These are phyloP conservation scores for Tinospora cordifolia DNA, from an alignment of 164 flowering plant genomes.

Conservation along the genomic window DNA sequence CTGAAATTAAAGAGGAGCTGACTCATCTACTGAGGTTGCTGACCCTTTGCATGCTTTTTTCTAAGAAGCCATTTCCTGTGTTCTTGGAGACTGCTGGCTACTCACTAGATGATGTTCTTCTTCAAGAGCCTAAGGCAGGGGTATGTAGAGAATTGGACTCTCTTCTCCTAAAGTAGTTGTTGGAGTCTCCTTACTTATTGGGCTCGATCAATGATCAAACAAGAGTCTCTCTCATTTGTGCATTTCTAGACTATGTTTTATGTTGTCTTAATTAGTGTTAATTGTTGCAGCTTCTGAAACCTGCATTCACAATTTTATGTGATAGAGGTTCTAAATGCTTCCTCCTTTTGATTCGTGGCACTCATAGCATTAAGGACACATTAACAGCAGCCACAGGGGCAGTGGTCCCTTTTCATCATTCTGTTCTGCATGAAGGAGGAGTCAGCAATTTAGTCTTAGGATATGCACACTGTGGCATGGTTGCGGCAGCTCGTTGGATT, in stretches of 20 bases:
- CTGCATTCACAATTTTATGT: slow-evolving; percentile 81
- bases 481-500: slow-evolving; percentile 99
- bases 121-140: slow-evolving; percentile 94
- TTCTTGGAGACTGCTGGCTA: slow-evolving; percentile 80
- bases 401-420: slow-evolving; percentile 96
- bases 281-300: slow-evolving; percentile 80
- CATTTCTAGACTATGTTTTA: not conserved
- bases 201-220: not conserved
- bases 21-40: slow-evolving; percentile 48
- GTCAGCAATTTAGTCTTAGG: slow-evolving; percentile 82
- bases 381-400: slow-evolving; percentile 94
- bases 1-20: slow-evolving; percentile 53
- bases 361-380: slow-evolving; percentile 96
- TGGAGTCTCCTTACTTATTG: slow-evolving; percentile 1
- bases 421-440: slow-evolving; percentile 91
- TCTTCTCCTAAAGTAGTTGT: not conserved
- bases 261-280: slow-evolving; percentile 3
- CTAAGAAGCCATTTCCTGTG: slow-evolving; percentile 90
- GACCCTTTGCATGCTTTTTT: slow-evolving; percentile 77
- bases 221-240: not conserved
- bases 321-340: slow-evolving; percentile 64
- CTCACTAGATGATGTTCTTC: slow-evolving; percentile 67
- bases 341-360: slow-evolving; percentile 86
- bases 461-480: slow-evolving; percentile 98
- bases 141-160: slow-evolving; percentile 33